Conservation (phyloP, 257 asterid species). For the Verbascum thapsus region DNA sequence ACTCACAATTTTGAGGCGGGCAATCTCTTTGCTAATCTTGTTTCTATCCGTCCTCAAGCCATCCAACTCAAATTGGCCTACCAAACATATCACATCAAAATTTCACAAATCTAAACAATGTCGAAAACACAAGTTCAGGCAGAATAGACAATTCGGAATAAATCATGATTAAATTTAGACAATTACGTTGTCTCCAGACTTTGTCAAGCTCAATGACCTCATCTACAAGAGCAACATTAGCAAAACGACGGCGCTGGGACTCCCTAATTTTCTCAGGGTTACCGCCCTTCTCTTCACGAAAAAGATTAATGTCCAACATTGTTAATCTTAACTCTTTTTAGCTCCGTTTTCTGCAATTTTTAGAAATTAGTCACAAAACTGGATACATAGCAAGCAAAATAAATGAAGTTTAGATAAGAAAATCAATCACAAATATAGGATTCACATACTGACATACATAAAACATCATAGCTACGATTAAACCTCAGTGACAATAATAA, state of each 20-base stretch:
- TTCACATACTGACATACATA: not conserved
- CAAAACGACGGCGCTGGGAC: constrained; percentile 85
- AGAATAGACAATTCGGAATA: not conserved
- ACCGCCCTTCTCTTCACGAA: constrained; percentile 86
- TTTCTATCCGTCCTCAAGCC: constrained; percentile 70
- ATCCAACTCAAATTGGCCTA: constrained; percentile 88
- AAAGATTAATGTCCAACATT: constrained; percentile 89
- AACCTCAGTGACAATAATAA: not conserved
- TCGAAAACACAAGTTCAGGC: not conserved
- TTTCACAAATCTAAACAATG: constrained; percentile 4
- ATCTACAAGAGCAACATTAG: constrained; percentile 61
- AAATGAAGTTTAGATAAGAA: not conserved
- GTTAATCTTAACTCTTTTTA: constrained; percentile 24
- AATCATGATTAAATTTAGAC: constrained; percentile 8
- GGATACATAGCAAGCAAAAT: not conserved
- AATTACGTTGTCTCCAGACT: constrained; percentile 78
- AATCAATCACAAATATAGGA: not conserved
- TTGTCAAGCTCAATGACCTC: constrained; percentile 79
- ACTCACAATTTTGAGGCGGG: constrained; percentile 78
- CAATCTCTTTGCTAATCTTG: constrained; percentile 70
- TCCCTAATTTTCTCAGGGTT: constrained; percentile 80
- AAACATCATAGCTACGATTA: not conserved
- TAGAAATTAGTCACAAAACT: constrained; percentile 2
- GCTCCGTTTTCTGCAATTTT: constrained; percentile 12
- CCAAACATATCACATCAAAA: constrained; percentile 33